These are phyloP conservation scores for Tephrocybe sp. DNA, from an alignment of 768 basidiomycete genomes.

Conservation along the genomic window DNA sequence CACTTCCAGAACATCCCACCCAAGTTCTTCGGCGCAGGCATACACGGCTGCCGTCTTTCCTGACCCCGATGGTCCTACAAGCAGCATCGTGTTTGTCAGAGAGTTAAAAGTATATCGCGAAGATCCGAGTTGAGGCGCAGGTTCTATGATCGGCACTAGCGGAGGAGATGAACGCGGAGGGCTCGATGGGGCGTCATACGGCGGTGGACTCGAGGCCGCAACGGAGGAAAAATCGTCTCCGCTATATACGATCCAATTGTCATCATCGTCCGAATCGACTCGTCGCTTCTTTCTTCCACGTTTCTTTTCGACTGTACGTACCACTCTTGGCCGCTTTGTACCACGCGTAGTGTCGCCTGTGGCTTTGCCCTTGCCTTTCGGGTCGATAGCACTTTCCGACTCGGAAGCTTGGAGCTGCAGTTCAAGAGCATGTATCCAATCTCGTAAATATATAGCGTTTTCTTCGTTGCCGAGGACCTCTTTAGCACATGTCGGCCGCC, in stretches of 20 bases:
- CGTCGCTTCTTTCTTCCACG: slow-evolving; percentile 52
- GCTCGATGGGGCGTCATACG: background rate
- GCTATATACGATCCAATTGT: slow-evolving; percentile 55
- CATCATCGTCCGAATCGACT: slow-evolving; percentile 54
- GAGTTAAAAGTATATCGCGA: slow-evolving; percentile 31
- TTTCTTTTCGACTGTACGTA: slow-evolving; percentile 49
- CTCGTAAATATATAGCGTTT: slow-evolving; percentile 66
- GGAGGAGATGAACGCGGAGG: background rate
- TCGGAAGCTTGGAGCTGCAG: slow-evolving; percentile 40
- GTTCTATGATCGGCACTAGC: background rate
- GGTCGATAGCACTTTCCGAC: slow-evolving; percentile 17
- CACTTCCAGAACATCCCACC: slow-evolving; percentile 96
- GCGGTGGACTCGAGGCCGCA: slow-evolving; percentile 12
- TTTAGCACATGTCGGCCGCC: slow-evolving; percentile 68
- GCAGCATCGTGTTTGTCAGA: slow-evolving; percentile 83
- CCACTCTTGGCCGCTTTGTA: slow-evolving; percentile 54
- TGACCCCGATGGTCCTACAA: slow-evolving; percentile 76
- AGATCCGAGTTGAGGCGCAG: background rate
- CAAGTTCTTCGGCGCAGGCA: slow-evolving; percentile 90
- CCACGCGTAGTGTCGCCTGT: slow-evolving; percentile 28
- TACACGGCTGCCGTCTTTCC: slow-evolving; percentile 95
- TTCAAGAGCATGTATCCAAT: slow-evolving; percentile 76
- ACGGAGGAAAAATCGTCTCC: slow-evolving; percentile 27
- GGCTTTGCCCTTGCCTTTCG: slow-evolving; percentile 22
- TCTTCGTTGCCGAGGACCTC: slow-evolving; percentile 79